phyloP scores from a whole-genome alignment of 2,329 filamentous ascomycete genomes.

The Xylaria sp. region DNA sequence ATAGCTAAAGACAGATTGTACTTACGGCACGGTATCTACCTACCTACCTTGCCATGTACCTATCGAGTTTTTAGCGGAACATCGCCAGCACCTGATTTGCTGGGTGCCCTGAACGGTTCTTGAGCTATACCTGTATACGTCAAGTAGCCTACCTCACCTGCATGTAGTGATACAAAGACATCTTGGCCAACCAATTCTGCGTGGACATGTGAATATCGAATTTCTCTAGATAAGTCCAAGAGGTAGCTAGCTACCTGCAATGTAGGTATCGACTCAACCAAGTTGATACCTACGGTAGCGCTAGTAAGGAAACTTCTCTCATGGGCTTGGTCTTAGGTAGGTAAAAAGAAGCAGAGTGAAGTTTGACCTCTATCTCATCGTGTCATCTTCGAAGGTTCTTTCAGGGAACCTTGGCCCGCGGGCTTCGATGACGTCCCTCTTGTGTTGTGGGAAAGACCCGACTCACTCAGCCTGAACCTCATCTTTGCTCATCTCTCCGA shows the following conservation, averaged over 20 bases:
- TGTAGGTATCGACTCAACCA: no score
- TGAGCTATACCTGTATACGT: neutral
- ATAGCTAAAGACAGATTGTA: constrained; percentile 13
- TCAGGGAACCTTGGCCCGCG: no score
- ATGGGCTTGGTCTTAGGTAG: no score
- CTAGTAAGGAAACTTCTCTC: no score
- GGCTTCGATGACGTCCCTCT: neutral
- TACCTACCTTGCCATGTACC: neutral
- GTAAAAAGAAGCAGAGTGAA: no score
- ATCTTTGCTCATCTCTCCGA: constrained; percentile 28
- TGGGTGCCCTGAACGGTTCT: neutral
- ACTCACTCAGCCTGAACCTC: constrained; percentile 21
- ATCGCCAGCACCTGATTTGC: constrained; percentile 2
- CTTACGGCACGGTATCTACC: neutral
- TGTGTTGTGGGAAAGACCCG: neutral
- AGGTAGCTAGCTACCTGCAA: no score
- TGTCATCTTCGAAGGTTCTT: no score
- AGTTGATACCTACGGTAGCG: no score
- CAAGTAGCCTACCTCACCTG: neutral
- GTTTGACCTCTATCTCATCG: no score
- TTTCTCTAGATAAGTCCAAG: neutral
- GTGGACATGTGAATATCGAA: constrained; percentile 17
- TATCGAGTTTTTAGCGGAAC: constrained; percentile 1
- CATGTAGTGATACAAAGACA: no score
- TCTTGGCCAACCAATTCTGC: constrained; percentile 1